Base-by-base conservation (phyloP, 1,284 basidiomycete species). In the Trichosporon faecale region DNA sequence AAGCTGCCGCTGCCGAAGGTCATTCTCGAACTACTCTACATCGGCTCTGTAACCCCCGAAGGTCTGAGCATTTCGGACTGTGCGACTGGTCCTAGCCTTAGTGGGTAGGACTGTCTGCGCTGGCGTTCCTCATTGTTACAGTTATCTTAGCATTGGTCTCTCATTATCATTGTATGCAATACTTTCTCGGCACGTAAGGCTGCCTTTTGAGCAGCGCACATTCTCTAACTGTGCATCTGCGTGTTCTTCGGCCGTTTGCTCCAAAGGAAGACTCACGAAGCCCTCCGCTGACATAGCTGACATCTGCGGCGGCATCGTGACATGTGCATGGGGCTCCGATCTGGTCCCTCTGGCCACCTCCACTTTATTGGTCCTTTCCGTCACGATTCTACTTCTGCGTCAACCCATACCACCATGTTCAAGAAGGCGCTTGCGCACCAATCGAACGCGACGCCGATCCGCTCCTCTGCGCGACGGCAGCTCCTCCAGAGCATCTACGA, bases 351-450 rank as follows among this genome's bases (percentile, higher is more conserved):
- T 33, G 2, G 57, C 14, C 9, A 37, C 57, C 57, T 61, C 57
- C 57, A 61, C 57, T 61, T 61, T 61, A 61, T 61, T 61, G 57
- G 57, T 61, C 57, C 57, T 61, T 31, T 18, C 31, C 11, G 27
- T 27, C 27, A 2, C 55, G 2, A 55, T n/a, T 14, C 57, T 61
- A 16, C 57, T 31, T 31, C 12, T 27, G 16, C 27, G 16, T 31
- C 57, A 61, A 11, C 16, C 23, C 29, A 18, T n/a, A 6, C 33
- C 23, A 64, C 49, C 33, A 84, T 84, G 83, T 84, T 83, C 79
- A 83, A 83, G 71, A 84, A 83, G 70, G 75, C 81, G 7, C 73
- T 82, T 11, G 76, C 81, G 2, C 79, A 82, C 71, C 78, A 83
- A 69, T 79, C 78, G 5, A 82, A 82, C 64, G 79, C 82, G 29